Evolutionary conservation across 2,329 filamentous ascomycete genomes (phyloP), one percentile per base, ranked within the genome.

Genomic region (Sarocladium brachiariae): DNA sequence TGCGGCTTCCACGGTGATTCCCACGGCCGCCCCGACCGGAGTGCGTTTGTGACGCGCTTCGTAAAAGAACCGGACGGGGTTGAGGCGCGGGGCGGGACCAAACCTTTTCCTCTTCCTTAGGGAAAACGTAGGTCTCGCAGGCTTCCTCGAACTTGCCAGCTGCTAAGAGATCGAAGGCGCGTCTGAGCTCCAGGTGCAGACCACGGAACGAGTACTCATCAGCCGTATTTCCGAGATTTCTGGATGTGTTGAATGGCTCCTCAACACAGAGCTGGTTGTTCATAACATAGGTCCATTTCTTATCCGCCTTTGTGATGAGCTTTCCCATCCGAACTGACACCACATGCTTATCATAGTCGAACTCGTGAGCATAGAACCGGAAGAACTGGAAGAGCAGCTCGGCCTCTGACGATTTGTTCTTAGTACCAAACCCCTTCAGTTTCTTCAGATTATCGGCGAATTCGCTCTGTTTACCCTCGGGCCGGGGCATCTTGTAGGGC

Each of bases 361-460:
- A 83, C 65, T 96, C 91, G 66, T 96, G 86, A 2, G 87, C 92
- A 62, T 96, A 99, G 60, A 92, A 90, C 39, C 89, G 84, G 68
- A 97, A 99, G 69, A 99, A 99, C 37, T 91, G 81, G 60, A 97
- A 99, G 2, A 99, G 73, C n/a, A 99, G 76, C 54, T 90, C 81
- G 3, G 91, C 92, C 24, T 93, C 65, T 1, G 85, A 84, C 54
- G 95, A 88, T 60, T 85, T 87, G 65, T 97, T 99, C 57, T 80
- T 79, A 37, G 75, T 72, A 2, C 93, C 90, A 66, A 84, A 95
- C 0, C 83, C 86, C 46, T 73, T 74, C 50, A 97, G 70, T 45
- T 83, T 81, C 25, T 86, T 78, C 19, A 96, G 62, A 64, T 97
- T 87, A 61, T 97, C 92, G 47, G 90, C 90, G 64, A 97, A 99